Evolutionary conservation across 2,329 filamentous ascomycete genomes (phyloP), one percentile per base, ranked within the genome.

Genomic region (Coniochaeta sp.): DNA sequence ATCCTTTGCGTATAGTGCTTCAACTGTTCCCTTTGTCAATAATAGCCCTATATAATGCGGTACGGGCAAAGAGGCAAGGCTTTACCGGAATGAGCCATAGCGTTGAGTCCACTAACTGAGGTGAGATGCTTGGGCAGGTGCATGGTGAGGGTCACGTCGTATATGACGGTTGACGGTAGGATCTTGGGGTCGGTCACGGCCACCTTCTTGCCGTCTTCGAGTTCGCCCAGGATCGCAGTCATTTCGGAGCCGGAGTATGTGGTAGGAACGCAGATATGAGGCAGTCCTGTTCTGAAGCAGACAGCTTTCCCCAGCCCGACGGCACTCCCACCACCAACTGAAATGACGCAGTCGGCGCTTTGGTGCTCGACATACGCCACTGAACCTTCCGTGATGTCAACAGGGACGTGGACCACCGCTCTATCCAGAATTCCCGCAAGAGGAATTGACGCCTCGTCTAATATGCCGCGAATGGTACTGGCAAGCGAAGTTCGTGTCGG

Each of bases 201-300:
- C 52, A 73, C 77, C 66, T 86, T 84, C 53, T 70, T 61, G 0
- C 82, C 81, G 50, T 78, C 72, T 12, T 71, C 68, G 0, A 81
- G 85, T 66, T 86, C 81, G 2, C 82, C 82, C 12, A 86, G 65
- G 46, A 85, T 83, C 0, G 82, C 78, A 3, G 82, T 85, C 74
- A 86, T 82, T 60, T 86, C 83, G 54, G 76, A 80, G 3, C 79
- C 79, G 5, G 79, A 75, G 60, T 83, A 83, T 1, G 79, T 82
- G 2, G 79, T 83, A n/a, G 80, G 78, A 48, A 83, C 76, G 12
- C 45, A 48, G n/a, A 48, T 20, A 20, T 48, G 53, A 27, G 71
- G 72, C 31, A 81, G 60, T 0, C 75, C 76, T 3, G 76, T 79
- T n/a, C 76, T 72, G 52, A 79, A 69, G 55, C 72, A 75, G 54